phyloP scores from a whole-genome alignment of 257 asterid species.

The Gynochthodes officinalis region DNA sequence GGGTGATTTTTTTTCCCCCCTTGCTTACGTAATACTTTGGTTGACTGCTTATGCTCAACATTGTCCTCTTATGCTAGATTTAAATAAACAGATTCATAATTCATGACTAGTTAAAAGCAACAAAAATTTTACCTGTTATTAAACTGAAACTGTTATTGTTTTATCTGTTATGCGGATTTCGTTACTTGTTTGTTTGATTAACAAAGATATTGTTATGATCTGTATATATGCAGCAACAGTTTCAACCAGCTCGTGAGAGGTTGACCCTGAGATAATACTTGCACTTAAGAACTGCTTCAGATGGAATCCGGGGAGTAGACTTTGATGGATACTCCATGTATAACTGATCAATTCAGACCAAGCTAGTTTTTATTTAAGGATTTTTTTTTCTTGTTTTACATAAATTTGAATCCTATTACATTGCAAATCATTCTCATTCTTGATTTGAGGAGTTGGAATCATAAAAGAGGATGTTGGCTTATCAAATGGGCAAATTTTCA shows the following conservation, averaged over 20 bases:
- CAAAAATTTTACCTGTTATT: too few species aligned
- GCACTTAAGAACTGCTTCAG: neutral
- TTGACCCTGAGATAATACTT: neutral
- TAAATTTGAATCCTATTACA: neutral
- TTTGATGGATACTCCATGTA: neutral
- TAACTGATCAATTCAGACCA: neutral
- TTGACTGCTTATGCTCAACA: too few species aligned
- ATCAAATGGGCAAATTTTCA: neutral
- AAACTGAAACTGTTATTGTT: too few species aligned
- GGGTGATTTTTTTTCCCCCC: too few species aligned
- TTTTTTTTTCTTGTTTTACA: neutral
- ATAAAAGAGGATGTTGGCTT: slow-evolving; percentile 1
- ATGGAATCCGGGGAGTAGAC: slow-evolving; percentile 4
- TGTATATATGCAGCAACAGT: slow-evolving; percentile 9
- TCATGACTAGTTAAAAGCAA: neutral
- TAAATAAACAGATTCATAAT: too few species aligned
- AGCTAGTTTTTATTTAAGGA: neutral
- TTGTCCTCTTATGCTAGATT: too few species aligned
- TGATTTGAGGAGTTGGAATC: neutral
- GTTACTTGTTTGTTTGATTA: neutral
- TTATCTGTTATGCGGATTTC: neutral
- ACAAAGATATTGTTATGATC: neutral
- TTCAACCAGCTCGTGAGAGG: slow-evolving; percentile 9
- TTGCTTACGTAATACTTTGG: too few species aligned
- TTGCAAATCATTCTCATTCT: neutral